phyloP scores from a whole-genome alignment of 2,329 filamentous ascomycete species.

The Aspergillus amoenus region DNA sequence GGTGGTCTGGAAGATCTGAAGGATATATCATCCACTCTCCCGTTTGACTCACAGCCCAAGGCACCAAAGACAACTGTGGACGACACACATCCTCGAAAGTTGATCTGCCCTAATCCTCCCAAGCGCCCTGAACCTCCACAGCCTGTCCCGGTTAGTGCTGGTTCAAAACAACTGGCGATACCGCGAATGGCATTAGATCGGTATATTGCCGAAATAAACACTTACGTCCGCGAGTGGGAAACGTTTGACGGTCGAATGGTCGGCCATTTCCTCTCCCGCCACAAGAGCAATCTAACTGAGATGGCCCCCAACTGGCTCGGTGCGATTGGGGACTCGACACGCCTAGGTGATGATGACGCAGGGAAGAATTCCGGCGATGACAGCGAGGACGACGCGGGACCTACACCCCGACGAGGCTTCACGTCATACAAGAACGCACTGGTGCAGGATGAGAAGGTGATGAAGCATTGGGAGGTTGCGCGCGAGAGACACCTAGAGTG shows the following conservation, averaged over 20 bases:
- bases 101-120: slow-evolving; percentile 54
- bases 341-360: slow-evolving; percentile 24
- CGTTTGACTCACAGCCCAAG: slow-evolving; percentile 57
- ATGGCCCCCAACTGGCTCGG: slow-evolving; percentile 52
- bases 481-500: slow-evolving; percentile 46
- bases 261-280: slow-evolving; percentile 55
- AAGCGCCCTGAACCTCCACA: slow-evolving; percentile 45
- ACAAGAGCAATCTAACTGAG: slow-evolving; percentile 47
- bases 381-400: slow-evolving; percentile 28
- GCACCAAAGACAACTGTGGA: slow-evolving; percentile 42
- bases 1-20: slow-evolving; percentile 54
- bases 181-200: slow-evolving; percentile 49
- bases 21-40: slow-evolving; percentile 55
- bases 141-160: slow-evolving; percentile 18
- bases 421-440: slow-evolving; percentile 46
- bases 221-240: slow-evolving; percentile 59
- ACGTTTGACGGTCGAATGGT: slow-evolving; percentile 56
- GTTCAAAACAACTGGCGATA: slow-evolving; percentile 39
- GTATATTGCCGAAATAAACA: slow-evolving; percentile 54
- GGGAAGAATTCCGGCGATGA: slow-evolving; percentile 21
- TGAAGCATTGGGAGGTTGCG: slow-evolving; percentile 50
- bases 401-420: slow-evolving; percentile 40
- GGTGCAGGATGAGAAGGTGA: slow-evolving; percentile 46
- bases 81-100: slow-evolving; percentile 35
- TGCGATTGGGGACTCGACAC: slow-evolving; percentile 49